These are phyloP conservation scores for Penicillium sp. DNA, from an alignment of 2,329 filamentous ascomycete species.

Conservation along the genomic window DNA sequence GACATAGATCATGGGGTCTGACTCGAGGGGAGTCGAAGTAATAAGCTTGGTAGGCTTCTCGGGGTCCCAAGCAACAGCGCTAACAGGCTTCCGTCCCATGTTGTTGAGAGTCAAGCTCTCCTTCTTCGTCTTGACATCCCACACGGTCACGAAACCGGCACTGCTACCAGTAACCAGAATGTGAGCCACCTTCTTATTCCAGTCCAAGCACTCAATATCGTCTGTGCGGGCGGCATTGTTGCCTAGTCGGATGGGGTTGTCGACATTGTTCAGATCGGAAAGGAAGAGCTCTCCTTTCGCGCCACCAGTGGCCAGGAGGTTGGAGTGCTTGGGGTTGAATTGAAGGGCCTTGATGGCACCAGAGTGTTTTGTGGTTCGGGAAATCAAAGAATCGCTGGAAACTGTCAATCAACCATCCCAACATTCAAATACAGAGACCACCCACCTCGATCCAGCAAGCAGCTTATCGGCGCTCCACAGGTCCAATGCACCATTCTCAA, in stretches of 20 bases:
- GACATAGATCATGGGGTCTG: conserved; percentile 80
- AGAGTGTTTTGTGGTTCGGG: conserved; percentile 83
- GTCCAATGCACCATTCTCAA: conserved; percentile 91
- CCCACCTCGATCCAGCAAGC: conserved; percentile 53
- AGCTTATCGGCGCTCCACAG: conserved; percentile 86
- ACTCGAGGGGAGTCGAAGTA: conserved; percentile 88
- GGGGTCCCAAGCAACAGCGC: conserved; percentile 95
- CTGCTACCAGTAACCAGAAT: conserved; percentile 93
- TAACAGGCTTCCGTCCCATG: conserved; percentile 84
- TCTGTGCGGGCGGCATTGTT: conserved; percentile 86
- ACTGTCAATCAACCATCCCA: conserved; percentile 14
- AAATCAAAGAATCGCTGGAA: conserved; percentile 72
- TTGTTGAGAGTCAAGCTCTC: conserved; percentile 93
- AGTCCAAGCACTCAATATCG: conserved; percentile 93
- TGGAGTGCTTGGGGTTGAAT: conserved; percentile 90
- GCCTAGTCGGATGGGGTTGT: conserved; percentile 84
- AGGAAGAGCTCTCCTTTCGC: conserved; percentile 95
- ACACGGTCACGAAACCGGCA: conserved; percentile 94
- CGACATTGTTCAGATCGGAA: conserved; percentile 88
- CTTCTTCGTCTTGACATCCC: conserved; percentile 98
- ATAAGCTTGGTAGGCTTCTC: conserved; percentile 90
- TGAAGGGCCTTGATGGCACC: conserved; percentile 92
- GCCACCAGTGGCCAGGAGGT: conserved; percentile 88
- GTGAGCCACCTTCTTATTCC: conserved; percentile 97
- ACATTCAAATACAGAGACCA: not conserved